These are phyloP conservation scores for Mytilinidion resinicola DNA, from an alignment of 495 filamentous ascomycete genomes.

Conservation along the genomic window DNA sequence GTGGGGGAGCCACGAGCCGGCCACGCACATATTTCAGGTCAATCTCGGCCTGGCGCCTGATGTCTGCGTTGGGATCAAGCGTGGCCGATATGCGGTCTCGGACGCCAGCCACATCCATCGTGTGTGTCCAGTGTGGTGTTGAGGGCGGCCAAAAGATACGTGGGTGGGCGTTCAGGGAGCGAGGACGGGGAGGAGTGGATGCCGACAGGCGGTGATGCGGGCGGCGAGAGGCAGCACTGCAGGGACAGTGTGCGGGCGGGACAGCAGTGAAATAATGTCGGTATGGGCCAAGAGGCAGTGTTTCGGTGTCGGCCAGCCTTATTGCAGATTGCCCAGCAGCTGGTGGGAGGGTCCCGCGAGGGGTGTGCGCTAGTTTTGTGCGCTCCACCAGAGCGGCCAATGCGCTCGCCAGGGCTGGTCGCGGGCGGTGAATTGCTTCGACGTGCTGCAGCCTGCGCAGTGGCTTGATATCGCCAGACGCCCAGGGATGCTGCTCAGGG, in stretches of 20 bases:
- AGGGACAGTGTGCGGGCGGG: background rate
- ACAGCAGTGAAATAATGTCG: background rate
- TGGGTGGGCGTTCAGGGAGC: background rate
- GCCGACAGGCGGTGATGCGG: background rate
- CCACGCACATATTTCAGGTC: constrained; percentile 85
- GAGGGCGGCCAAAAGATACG: background rate
- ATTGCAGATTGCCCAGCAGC: too few relatives aligned
- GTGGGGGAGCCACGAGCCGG: constrained; percentile 8
- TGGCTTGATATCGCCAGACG: too few relatives aligned
- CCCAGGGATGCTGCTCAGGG: too few relatives aligned
- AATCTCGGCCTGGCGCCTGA: constrained; percentile 77
- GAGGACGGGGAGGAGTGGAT: background rate
- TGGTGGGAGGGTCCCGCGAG: too few relatives aligned
- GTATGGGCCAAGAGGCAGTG: too few relatives aligned
- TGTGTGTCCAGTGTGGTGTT: background rate
- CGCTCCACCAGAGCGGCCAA: too few relatives aligned
- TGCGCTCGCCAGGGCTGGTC: too few relatives aligned
- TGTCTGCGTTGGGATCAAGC: constrained; percentile 77
- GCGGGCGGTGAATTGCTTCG: too few relatives aligned
- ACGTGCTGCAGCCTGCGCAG: too few relatives aligned
- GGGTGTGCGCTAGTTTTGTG: too few relatives aligned
- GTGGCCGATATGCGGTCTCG: constrained; percentile 84
- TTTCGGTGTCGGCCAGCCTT: too few relatives aligned
- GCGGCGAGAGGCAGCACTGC: background rate
- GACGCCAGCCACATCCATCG: constrained; percentile 83